These are phyloP conservation scores for Hypholoma fasciculare DNA, from an alignment of 768 basidiomycete species.

Conservation along the genomic window DNA sequence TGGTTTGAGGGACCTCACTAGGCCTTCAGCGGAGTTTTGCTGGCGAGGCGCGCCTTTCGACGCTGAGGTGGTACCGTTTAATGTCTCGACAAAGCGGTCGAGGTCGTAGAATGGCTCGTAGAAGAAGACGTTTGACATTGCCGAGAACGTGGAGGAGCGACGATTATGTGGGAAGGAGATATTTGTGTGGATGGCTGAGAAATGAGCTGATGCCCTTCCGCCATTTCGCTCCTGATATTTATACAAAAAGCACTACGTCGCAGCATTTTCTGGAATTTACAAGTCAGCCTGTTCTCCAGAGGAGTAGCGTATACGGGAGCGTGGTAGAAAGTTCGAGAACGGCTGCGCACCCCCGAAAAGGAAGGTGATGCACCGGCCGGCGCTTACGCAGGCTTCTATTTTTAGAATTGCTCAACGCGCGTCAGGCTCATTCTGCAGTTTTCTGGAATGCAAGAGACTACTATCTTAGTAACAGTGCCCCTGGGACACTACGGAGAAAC, in stretches of 20 bases:
- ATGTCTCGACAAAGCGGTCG: conserved; percentile 35
- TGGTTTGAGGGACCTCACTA: conserved; percentile 25
- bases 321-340: neutral
- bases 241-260: too few relatives aligned
- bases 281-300: neutral
- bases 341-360: neutral
- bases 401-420: too few relatives aligned
- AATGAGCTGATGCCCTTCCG: too few relatives aligned
- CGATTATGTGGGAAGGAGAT: neutral
- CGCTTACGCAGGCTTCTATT: too few relatives aligned
- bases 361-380: neutral
- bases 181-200: too few relatives aligned
- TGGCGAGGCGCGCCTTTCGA: neutral
- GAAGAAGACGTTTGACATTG: conserved; percentile 9
- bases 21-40: neutral
- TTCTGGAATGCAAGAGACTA: too few relatives aligned
- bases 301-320: neutral
- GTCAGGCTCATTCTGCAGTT: too few relatives aligned
- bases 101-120: conserved; percentile 42
- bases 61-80: neutral
- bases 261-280: neutral
- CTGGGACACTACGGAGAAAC: too few relatives aligned
- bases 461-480: too few relatives aligned
- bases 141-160: neutral
- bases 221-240: too few relatives aligned